Evolutionary conservation across 2,329 filamentous ascomycete species (phyloP), one percentile per base, ranked within the genome.

Genomic region (Fusarium secorum): DNA sequence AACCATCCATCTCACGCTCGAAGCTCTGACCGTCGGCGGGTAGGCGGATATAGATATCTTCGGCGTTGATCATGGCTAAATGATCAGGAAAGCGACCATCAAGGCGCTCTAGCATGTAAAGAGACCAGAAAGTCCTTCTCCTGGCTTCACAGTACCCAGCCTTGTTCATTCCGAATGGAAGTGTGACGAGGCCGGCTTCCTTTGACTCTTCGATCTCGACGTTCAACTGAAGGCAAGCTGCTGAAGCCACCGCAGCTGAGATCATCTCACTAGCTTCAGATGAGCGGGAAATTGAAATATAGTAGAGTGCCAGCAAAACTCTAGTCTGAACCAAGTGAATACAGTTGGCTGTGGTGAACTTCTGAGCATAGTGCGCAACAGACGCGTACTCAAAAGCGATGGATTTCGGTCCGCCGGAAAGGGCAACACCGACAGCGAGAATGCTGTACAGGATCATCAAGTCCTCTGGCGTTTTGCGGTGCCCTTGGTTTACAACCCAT

Each of bases 91-190:
- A 89, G 65, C 89, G 85, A 18, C 87, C 87, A 51, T 88, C 89
- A 66, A 91, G 87, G 51, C 90, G 87, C 79, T 94, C 92, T 78
- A 92, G 85, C 72, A 93, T 81, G 72, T 90, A 92, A 55, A 89
- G 86, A 32, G 89, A 88, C 91, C 91, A 94, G 75, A 93, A 91
- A 0, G 90, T 93, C 60, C 92, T 85, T 69, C 91, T 85, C 65
- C 89, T 86, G 73, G 90, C 90, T 79, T 94, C 92, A 28, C 86
- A 85, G 71, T 90, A 86, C 33, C 87, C 88, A 53, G 80, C 79
- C 62, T 83, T 85, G 71, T 85, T 87, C 69, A 92, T 83, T 24
- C 85, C 87, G 74, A 88, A 90, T 8, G 88, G 88, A 57, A 84
- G 86, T 1, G 76, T 74, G n/a, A 79, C 75, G 18, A 80, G 68